These are phyloP conservation scores for Datisca glomerata DNA, from an alignment of 306 rosid species.

Conservation along the genomic window DNA sequence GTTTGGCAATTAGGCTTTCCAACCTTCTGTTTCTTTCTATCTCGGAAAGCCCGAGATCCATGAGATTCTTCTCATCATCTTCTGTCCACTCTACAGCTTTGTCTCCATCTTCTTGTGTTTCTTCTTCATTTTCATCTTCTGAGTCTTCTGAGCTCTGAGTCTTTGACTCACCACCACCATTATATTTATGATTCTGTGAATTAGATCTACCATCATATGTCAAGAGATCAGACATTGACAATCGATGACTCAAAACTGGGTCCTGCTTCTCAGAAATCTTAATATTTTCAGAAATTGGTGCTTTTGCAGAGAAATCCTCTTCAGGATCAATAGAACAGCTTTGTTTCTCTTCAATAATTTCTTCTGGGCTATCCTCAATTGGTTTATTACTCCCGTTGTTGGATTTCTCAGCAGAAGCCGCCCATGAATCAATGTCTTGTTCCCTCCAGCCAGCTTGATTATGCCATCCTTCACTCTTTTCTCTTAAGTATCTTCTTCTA, in stretches of 20 bases:
- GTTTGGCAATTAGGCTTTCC: conserved; percentile 64
- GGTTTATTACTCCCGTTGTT: too few species aligned
- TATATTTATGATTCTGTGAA: conserved; percentile 9
- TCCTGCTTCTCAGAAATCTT: conserved; percentile 2
- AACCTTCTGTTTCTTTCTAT: conserved; percentile 68
- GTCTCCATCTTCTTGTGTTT: conserved; percentile 23
- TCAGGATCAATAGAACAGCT: conserved; percentile 7
- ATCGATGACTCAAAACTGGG: conserved; percentile 23
- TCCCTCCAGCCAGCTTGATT: conserved; percentile 18
- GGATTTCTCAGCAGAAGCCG: conserved; percentile 8
- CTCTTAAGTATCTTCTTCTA: conserved; percentile 31
- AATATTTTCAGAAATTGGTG: conserved; percentile 3
- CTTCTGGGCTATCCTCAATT: conserved; percentile 6
- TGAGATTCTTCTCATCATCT: conserved; percentile 59
- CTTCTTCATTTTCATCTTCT: conserved; percentile 34
- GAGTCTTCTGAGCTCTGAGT: conserved; percentile 18
- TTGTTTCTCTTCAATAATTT: conserved; percentile 1
- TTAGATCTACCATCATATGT: conserved; percentile 3
- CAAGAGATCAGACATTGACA: conserved; percentile 16
- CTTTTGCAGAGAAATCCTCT: conserved; percentile 18
- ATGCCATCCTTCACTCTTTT: conserved; percentile 23
- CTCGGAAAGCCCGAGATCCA: conserved; percentile 75
- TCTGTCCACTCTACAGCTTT: conserved; percentile 76
- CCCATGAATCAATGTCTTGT: conserved; percentile 10
- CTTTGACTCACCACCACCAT: conserved; percentile 8